Evolutionary conservation across 2,329 filamentous ascomycete genomes (phyloP).

Genomic region (Myriosclerotinia scirpicola): DNA sequence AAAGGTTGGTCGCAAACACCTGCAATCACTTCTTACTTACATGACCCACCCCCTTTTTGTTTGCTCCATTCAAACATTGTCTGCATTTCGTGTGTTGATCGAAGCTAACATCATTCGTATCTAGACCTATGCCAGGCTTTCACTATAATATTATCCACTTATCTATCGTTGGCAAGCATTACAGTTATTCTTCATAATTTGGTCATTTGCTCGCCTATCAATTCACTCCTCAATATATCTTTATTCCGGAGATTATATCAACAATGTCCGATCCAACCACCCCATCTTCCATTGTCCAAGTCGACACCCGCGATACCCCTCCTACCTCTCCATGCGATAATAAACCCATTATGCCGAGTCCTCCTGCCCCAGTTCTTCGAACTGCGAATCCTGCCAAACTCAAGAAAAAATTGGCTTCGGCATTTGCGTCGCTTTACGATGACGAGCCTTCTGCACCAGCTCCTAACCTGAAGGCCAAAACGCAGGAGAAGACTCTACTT

Average conservation of each 20-base stretch:
- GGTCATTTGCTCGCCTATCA: background rate
- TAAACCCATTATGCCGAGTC: background rate
- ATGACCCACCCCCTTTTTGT: background rate
- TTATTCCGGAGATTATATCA: background rate
- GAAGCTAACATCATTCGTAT: background rate
- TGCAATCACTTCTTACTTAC: background rate
- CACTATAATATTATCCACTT: background rate
- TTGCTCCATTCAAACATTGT: background rate
- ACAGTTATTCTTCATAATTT: background rate
- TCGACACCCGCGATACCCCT: background rate
- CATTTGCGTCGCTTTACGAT: constrained; percentile 2
- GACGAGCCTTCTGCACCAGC: background rate
- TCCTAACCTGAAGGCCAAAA: background rate
- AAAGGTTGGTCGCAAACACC: background rate
- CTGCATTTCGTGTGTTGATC: background rate
- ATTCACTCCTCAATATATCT: background rate
- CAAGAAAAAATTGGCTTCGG: background rate
- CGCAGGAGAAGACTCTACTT: background rate
- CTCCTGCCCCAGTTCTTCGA: background rate
- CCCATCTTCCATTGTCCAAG: background rate
- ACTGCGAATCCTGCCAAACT: background rate
- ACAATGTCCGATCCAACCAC: background rate
- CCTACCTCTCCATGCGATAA: background rate
- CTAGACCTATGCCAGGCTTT: background rate
- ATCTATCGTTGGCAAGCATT: constrained; percentile 2